phyloP scores from a whole-genome alignment of 495 filamentous ascomycete genomes.

The Penicillium taxi region DNA sequence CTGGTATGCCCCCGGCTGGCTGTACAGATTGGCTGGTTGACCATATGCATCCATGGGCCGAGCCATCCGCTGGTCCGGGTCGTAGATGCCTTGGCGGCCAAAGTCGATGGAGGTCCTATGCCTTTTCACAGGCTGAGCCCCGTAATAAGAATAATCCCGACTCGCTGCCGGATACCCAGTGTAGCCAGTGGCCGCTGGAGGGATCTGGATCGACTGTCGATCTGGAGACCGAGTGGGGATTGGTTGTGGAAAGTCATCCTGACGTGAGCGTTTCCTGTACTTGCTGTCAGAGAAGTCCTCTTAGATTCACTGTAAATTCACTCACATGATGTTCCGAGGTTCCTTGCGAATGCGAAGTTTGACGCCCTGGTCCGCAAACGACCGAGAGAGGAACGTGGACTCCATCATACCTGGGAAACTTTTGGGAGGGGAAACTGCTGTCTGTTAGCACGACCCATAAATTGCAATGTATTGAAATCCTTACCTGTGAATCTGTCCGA shows the following conservation, averaged over 20 bases:
- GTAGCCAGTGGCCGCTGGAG: conserved; percentile 23
- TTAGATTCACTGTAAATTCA: conserved; percentile 3
- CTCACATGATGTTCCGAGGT: conserved; percentile 51
- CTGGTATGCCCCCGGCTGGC: conserved; percentile 32
- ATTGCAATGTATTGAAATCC: conserved; percentile 7
- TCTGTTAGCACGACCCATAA: conserved; percentile 12
- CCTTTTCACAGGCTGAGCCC: conserved; percentile 29
- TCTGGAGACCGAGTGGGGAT: conserved; percentile 37
- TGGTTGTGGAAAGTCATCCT: conserved; percentile 31
- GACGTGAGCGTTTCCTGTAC: conserved; percentile 37
- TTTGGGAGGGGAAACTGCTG: conserved; percentile 62
- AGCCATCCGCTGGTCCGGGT: conserved; percentile 32
- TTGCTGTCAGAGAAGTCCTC: conserved; percentile 7
- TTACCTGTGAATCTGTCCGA: conserved; percentile 69
- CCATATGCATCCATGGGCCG: conserved; percentile 37
- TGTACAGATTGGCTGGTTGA: conserved; percentile 33
- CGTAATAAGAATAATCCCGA: conserved; percentile 34
- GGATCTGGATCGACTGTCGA: conserved; percentile 34
- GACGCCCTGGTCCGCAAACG: conserved; percentile 93
- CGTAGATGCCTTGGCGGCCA: conserved; percentile 33
- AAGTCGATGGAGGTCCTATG: conserved; percentile 40
- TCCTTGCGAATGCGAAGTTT: conserved; percentile 85
- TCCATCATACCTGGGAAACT: conserved; percentile 82
- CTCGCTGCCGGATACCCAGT: conserved; percentile 29
- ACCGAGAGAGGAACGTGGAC: conserved; percentile 84